Conservation (phyloP, 495 filamentous ascomycete species). For the Penicillium macrosclerotiorum region DNA sequence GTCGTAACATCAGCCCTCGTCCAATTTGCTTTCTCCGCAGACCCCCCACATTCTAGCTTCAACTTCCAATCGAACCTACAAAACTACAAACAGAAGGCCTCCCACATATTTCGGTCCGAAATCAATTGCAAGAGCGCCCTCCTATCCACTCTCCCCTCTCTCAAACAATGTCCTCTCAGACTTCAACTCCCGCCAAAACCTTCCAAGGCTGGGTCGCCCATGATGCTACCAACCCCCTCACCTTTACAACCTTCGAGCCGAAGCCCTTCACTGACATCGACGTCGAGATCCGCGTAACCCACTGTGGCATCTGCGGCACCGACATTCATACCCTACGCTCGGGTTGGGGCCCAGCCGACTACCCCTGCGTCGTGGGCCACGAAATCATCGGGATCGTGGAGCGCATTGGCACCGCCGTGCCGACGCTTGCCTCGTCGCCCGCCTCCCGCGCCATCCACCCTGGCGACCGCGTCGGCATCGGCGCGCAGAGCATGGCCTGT, state of each 20-base stretch:
- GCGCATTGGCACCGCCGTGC: conserved; percentile 54
- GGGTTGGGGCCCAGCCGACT: conserved; percentile 69
- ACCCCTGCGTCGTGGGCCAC: conserved; percentile 76
- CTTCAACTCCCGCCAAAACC: conserved; percentile 29
- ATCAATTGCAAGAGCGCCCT: conserved; percentile 1
- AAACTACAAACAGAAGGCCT: too few species aligned
- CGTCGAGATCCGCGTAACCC: conserved; percentile 59
- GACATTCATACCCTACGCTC: conserved; percentile 75
- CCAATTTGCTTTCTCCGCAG: background rate
- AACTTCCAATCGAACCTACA: too few species aligned
- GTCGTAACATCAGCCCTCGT: too few species aligned
- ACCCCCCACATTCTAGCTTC: background rate
- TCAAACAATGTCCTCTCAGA: conserved; percentile 14
- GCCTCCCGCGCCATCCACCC: conserved; percentile 60
- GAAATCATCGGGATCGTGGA: conserved; percentile 80
- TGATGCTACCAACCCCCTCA: conserved; percentile 66
- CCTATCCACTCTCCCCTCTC: background rate
- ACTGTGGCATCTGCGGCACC: conserved; percentile 82
- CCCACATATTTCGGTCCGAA: too few species aligned
- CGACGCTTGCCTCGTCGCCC: conserved; percentile 34
- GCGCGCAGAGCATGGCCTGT: conserved; percentile 75
- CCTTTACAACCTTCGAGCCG: conserved; percentile 68
- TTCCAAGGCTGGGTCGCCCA: conserved; percentile 84
- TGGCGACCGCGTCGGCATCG: conserved; percentile 84
- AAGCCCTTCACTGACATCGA: conserved; percentile 79